Conservation (phyloP, 164 flowering plant species). For the Piper longum region DNA sequence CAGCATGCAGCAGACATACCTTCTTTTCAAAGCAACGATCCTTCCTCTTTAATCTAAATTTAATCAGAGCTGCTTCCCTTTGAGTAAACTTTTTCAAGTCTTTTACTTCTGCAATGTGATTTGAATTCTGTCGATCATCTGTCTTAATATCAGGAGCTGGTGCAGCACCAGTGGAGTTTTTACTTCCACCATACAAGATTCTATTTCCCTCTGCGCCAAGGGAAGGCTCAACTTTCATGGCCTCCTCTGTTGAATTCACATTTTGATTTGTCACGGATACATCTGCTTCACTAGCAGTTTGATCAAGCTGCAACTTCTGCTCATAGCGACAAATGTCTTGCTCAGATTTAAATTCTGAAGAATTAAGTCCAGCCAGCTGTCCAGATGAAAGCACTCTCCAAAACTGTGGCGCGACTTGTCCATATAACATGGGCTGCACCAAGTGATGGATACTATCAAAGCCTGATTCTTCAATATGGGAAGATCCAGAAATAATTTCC, state of each 20-base stretch:
- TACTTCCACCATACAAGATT: constrained; percentile 37
- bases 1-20: constrained; percentile 22
- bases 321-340: constrained; percentile 12
- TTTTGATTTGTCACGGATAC: constrained; percentile 17
- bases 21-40: constrained; percentile 90
- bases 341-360: constrained; percentile 20
- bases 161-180: constrained; percentile 20
- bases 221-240: constrained; percentile 2
- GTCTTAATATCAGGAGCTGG: constrained; percentile 27
- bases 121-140: constrained; percentile 21
- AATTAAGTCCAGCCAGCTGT: constrained; percentile 17
- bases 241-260: constrained; percentile 11
- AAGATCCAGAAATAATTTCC: constrained; percentile 22
- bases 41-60: constrained; percentile 85
- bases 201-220: constrained; percentile 44
- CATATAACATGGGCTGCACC: constrained; percentile 23
- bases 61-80: constrained; percentile 80
- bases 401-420: constrained; percentile 26
- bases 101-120: constrained; percentile 9
- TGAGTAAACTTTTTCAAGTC: constrained; percentile 33
- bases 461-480: constrained; percentile 27
- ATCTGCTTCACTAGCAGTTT: constrained; percentile 14
- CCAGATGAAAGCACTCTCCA: constrained; percentile 25
- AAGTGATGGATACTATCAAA: constrained; percentile 19
- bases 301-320: constrained; percentile 10